Percentiles rank a stretch among this genome's conserved stretches.
phyloP scores from a whole-genome alignment of 2,329 filamentous ascomycete species.

The Colletotrichum simmondsii region DNA sequence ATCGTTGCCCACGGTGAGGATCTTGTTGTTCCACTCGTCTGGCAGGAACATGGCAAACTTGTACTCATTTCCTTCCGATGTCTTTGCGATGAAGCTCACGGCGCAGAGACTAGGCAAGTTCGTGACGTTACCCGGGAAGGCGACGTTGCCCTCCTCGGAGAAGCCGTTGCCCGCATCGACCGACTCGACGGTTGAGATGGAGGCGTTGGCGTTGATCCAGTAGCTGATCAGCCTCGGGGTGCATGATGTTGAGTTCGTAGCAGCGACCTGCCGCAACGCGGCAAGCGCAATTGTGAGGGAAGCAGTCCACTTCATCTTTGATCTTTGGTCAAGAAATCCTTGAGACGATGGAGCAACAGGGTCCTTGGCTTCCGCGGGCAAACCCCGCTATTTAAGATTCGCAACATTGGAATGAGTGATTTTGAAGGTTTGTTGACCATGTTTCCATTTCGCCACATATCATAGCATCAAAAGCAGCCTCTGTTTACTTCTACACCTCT shows the following conservation, averaged over 20 bases:
- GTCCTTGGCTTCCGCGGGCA: background rate
- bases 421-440: background rate
- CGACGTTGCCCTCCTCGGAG: conserved; percentile 38
- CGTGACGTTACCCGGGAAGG: conserved; percentile 41
- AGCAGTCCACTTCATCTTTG: conserved; percentile 19
- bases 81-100: conserved; percentile 42
- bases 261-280: conserved; percentile 7
- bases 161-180: conserved; percentile 37
- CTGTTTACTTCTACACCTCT: background rate
- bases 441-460: conserved; percentile 9
- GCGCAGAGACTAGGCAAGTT: conserved; percentile 46
- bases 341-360: background rate
- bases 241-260: conserved; percentile 19
- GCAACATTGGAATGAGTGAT: background rate
- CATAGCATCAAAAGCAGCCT: background rate
- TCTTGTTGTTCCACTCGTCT: conserved; percentile 43
- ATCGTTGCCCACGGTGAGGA: conserved; percentile 46
- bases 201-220: conserved; percentile 24
- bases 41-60: conserved; percentile 47
- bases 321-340: no score
- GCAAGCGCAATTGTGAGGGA: conserved; percentile 9
- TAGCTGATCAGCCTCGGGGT: conserved; percentile 26
- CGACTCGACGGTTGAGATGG: conserved; percentile 29
- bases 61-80: conserved; percentile 37
- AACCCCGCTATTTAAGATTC: background rate